These are phyloP conservation scores for Triangularia setosa DNA, from an alignment of 2,329 filamentous ascomycete species.

Conservation along the genomic window DNA sequence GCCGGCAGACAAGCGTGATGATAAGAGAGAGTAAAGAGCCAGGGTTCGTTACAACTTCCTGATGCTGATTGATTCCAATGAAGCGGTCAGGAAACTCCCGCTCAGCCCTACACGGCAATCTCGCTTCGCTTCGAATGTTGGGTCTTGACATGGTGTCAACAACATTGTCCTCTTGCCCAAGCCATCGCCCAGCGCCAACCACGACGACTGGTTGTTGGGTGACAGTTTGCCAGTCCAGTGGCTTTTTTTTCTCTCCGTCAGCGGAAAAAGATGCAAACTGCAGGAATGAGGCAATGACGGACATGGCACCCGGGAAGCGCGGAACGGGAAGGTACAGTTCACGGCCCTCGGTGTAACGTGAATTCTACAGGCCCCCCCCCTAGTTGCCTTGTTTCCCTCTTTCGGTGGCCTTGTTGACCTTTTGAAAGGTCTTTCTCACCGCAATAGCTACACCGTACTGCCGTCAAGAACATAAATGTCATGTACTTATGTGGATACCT, in stretches of 20 bases:
- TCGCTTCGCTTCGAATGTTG: not conserved
- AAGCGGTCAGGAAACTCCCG: constrained; percentile 11
- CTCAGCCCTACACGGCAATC: constrained; percentile 19
- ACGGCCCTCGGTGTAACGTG: constrained; percentile 23
- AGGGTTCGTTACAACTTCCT: not conserved
- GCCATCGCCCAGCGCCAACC: not conserved
- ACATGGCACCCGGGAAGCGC: constrained; percentile 22
- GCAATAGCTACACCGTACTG: too few species aligned
- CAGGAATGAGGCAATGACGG: constrained; percentile 20
- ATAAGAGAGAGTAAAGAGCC: not conserved
- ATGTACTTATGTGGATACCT: not conserved
- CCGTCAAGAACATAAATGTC: not conserved
- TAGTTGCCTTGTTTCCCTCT: not conserved
- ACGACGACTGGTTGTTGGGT: not conserved
- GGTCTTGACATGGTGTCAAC: not conserved
- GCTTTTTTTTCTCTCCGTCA: not conserved
- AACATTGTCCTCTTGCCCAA: not conserved
- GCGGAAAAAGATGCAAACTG: not conserved
- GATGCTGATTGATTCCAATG: constrained; percentile 5
- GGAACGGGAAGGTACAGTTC: constrained; percentile 24
- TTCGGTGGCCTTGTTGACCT: not conserved
- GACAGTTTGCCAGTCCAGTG: not conserved
- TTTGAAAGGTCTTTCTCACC: not conserved
- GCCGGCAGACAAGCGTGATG: not conserved
- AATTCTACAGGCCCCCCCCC: constrained; percentile 12